These are phyloP conservation scores for Miscanthus sacchariflorus DNA, from an alignment of 202 grass and related monocot species.

Conservation along the genomic window DNA sequence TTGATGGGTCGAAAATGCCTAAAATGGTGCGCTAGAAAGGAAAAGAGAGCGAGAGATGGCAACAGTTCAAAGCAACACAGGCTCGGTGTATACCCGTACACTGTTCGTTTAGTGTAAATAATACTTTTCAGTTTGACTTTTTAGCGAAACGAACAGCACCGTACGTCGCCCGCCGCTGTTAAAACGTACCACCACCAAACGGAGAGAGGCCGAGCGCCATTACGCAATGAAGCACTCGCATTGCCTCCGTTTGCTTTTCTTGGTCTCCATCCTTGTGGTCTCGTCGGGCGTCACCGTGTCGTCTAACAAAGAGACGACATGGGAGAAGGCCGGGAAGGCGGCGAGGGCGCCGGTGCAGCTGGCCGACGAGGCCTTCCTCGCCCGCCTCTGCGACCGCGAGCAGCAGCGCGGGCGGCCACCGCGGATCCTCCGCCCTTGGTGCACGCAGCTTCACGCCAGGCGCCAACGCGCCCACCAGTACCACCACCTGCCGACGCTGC, in stretches of 20 bases:
- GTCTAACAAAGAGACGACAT: background rate
- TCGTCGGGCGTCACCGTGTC: conserved; percentile 22
- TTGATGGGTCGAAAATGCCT: no score
- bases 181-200: background rate
- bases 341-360: background rate
- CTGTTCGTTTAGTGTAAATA: no score
- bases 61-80: background rate
- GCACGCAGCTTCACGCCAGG: conserved; percentile 44
- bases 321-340: background rate
- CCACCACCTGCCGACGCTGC: conserved; percentile 19
- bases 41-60: no score
- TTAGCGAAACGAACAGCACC: no score
- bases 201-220: background rate
- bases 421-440: conserved; percentile 34
- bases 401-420: conserved; percentile 22
- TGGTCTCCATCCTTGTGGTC: conserved; percentile 20
- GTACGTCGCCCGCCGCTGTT: background rate
- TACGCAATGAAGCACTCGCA: background rate
- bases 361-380: conserved; percentile 11
- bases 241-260: conserved; percentile 1
- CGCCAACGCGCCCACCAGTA: background rate
- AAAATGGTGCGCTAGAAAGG: no score
- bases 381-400: conserved; percentile 24
- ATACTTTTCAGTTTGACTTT: no score
- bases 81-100: background rate